Conservation (phyloP, 306 rosid species). For the Prunus padus region DNA sequence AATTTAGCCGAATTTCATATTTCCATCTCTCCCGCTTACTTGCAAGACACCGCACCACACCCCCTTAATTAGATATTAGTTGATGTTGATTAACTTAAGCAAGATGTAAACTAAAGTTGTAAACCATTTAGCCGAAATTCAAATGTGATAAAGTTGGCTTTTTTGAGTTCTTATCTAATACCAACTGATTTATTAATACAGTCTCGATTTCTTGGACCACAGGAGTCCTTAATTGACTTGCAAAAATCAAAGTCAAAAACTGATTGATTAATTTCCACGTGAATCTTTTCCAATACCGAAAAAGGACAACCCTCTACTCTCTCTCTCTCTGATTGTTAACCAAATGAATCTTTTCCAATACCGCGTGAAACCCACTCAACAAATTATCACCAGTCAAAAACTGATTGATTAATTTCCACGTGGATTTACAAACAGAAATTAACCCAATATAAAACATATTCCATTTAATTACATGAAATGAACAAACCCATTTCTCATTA, state of each 20-base stretch:
- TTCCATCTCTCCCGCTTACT: not conserved
- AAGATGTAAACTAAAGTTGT: too few species aligned
- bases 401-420: not conserved
- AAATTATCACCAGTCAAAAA: not conserved
- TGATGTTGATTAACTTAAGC: not conserved
- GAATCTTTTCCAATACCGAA: too few species aligned
- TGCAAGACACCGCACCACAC: conserved; percentile 1
- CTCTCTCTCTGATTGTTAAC: too few species aligned
- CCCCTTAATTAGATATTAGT: not conserved
- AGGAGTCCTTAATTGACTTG: not conserved
- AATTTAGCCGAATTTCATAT: conserved; percentile 6
- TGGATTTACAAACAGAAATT: not conserved
- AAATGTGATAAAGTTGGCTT: not conserved
- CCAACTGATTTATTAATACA: not conserved
- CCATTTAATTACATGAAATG: not conserved
- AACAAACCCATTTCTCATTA: not conserved
- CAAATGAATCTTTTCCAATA: not conserved
- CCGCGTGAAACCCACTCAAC: not conserved
- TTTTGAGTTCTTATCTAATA: not conserved
- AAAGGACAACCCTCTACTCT: too few species aligned
- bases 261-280: too few species aligned
- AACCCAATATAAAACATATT: not conserved
- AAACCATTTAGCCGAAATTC: too few species aligned
- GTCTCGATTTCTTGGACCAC: too few species aligned
- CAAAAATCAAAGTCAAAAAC: not conserved